These are phyloP conservation scores for Penicillium canariense DNA, from an alignment of 495 filamentous ascomycete species.

Conservation along the genomic window DNA sequence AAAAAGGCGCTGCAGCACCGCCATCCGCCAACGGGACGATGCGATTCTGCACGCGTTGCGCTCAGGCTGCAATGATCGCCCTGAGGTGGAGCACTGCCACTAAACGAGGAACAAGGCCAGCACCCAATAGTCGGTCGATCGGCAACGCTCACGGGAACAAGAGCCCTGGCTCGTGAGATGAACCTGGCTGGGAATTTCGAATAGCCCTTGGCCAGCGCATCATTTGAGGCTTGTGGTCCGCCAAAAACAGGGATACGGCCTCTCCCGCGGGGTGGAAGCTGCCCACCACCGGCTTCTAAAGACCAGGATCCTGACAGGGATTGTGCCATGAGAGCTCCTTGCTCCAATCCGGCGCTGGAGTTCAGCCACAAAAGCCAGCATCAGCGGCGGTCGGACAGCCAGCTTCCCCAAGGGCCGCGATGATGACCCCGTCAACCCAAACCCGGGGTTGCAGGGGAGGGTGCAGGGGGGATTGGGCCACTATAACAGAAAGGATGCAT, in stretches of 20 bases:
- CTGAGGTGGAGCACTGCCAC: background rate
- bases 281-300: background rate
- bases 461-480: constrained; percentile 10
- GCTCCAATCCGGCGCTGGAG: constrained; percentile 6
- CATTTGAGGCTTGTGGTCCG: background rate
- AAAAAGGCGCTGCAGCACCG: background rate
- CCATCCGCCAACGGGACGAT: background rate
- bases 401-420: background rate
- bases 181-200: background rate
- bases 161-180: background rate
- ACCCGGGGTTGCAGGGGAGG: background rate
- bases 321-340: constrained; percentile 16
- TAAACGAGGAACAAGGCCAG: background rate
- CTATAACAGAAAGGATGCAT: constrained; percentile 2
- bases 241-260: constrained; percentile 12
- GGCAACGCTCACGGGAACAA: constrained; percentile 1
- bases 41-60: background rate
- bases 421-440: background rate
- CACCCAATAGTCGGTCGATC: background rate
- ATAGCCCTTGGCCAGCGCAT: constrained; percentile 10
- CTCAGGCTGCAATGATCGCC: constrained; percentile 1
- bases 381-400: constrained; percentile 10
- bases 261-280: background rate
- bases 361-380: constrained; percentile 12
- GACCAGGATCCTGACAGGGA: constrained; percentile 11